Base-by-base conservation (phyloP, 1,284 basidiomycete genomes). In the Mycena citricolor region DNA sequence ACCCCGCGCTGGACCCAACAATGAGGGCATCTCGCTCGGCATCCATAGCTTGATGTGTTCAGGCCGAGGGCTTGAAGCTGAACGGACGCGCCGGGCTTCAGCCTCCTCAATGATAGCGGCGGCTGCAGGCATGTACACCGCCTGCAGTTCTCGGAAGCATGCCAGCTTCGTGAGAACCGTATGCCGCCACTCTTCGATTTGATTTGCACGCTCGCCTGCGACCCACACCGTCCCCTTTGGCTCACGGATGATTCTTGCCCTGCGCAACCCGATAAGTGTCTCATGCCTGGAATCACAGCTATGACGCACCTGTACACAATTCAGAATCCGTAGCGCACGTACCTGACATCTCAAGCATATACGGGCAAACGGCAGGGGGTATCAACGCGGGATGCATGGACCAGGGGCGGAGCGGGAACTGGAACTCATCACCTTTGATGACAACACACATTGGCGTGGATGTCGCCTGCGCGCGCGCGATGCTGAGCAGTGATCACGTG, bases 31-130 rank as follows among this genome's bases (percentile, higher is more conserved):
- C 11, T 40, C 16, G 11, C 25, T 30, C 4, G 51, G 54, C 42
- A 54, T 43, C 11, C 8, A 45, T 2, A 56, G 33, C 12, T 31
- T 31, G 6, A 52, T 29, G 12, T 21, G 24, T 37, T 56, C 52
- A 1, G 52, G 30, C 8, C 20, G 16, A 2, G 42, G 32, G 12
- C 30, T 30, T 5, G 33, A 12, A 2, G 16, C 14, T 8, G 48
- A 40, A 4, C 16, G 4, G 13, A 31, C 36, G 5, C 42, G 40
- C 8, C 2, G 17, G 3, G 13, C 31, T 23, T 53, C 48, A 2
- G 34, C 36, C 20, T 11, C 34, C 14, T 16, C 34, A 4, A 55
- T 11, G 1, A 34, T 23, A 5, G 4, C 13, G 1, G 30, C n/a
- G 4, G 42, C 51, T 1, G 39, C 44, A 1, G 51, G 52, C 33